Evolutionary conservation across 2,329 filamentous ascomycete species (phyloP), one percentile per base, ranked within the genome.

Genomic region (Coniochaeta pulveracea): DNA sequence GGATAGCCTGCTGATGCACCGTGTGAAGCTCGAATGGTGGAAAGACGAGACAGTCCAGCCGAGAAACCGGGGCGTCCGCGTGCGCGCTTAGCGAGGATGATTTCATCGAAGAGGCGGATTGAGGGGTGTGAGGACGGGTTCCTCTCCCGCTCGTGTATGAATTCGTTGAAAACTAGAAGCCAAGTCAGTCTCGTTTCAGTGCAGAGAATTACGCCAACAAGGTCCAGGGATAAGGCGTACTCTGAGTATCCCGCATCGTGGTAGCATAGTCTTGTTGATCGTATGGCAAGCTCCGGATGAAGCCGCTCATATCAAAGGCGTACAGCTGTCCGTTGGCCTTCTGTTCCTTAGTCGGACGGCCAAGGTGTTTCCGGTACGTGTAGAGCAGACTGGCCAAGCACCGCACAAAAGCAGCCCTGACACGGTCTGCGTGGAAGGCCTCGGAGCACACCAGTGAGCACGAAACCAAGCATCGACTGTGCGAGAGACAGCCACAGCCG

Each of bases 61-160:
- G 78, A 75, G 37, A 86, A 62, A 4, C 69, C 72, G 1, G 72
- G 66, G 21, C 76, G 76, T 16, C 82, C 81, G 32, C 72, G 66
- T 18, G 68, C 67, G 50, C 72, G 74, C 62, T 91, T 91, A 19
- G 82, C 81, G 33, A 89, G 64, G 46, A 91, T 84, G 47, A 91
- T 77, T 52, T 88, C 81, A 53, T 91, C 84, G 46, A 91, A 91
- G 1, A 91, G 68, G 36, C 80, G 80, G 46, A 89, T 76, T 3
- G 66, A 56, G 0, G 81, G 69, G 40, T 82, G 69, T 6, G 72
- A 66, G 0, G 73, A 55, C 3, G 73, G 63, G 6, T 68, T 72
- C 15, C 64, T 75, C 56, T 91, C 84, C 28, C 84, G 74, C 45
- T 86, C 80, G 47, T 89, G 80, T 40, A 91, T 82, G 53, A 91